A percentile compares a stretch with the other conserved stretches of the same genome.
Evolutionary conservation across 352 stramenopile species (phyloP).

Genomic region (Globisporangium carolinianum): DNA sequence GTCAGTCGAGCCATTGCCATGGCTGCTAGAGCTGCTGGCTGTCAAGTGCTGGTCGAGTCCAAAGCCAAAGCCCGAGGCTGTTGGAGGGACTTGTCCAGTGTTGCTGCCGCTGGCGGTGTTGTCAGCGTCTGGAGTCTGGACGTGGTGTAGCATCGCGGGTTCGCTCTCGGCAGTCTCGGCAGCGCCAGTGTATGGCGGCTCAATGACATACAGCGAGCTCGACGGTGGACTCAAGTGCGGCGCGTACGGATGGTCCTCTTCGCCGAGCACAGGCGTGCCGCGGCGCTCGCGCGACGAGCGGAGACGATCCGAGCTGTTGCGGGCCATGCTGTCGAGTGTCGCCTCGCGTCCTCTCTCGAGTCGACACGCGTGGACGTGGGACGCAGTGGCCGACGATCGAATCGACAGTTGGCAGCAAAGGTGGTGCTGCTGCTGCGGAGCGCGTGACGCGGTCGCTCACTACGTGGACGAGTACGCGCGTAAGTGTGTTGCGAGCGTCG

Average conservation of each 20-base stretch:
- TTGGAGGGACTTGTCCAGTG: too few relatives aligned
- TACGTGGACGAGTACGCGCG: too few relatives aligned
- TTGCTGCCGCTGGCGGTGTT: neutral
- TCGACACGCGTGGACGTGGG: too few relatives aligned
- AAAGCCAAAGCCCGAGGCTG: constrained; percentile 3
- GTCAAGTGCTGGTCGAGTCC: constrained; percentile 14
- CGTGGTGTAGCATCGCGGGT: constrained; percentile 1
- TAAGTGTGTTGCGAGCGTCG: too few relatives aligned
- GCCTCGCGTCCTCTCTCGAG: too few relatives aligned
- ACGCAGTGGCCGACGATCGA: too few relatives aligned
- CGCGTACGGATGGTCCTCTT: constrained; percentile 58
- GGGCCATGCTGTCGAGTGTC: too few relatives aligned
- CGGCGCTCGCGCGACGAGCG: constrained; percentile 36
- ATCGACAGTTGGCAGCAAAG: too few relatives aligned
- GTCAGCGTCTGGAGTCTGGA: neutral
- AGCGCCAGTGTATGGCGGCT: constrained; percentile 27
- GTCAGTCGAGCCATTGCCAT: constrained; percentile 1
- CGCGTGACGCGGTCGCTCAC: too few relatives aligned
- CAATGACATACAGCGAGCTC: constrained; percentile 65
- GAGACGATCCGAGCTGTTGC: neutral
- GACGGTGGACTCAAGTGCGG: constrained; percentile 40
- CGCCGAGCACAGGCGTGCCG: constrained; percentile 56
- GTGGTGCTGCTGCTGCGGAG: too few relatives aligned
- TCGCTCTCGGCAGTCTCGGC: constrained; percentile 18
- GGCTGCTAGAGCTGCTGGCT: constrained; percentile 13